Percentiles rank a stretch among this genome's conserved stretches.
Evolutionary conservation across 176 grass and related monocot species (phyloP).

Genomic region (Carex pumila): DNA sequence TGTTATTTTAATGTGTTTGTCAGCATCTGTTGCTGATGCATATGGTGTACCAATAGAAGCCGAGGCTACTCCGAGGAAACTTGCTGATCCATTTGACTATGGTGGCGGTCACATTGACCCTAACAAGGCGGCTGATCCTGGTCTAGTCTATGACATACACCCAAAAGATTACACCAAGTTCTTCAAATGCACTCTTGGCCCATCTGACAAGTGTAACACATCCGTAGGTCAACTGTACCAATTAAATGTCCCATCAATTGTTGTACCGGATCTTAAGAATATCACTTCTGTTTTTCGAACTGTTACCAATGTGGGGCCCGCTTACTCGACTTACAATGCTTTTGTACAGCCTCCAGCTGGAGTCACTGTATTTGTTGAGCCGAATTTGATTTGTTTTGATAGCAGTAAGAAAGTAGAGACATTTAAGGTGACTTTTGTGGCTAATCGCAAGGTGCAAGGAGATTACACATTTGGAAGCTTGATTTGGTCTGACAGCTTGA

Average conservation of each 20-base stretch:
- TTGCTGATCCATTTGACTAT: constrained; percentile 58
- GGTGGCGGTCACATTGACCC: constrained; percentile 49
- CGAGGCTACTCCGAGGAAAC: constrained; percentile 31
- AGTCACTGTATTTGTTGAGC: constrained; percentile 31
- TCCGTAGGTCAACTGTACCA: neutral
- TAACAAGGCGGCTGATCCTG: constrained; percentile 34
- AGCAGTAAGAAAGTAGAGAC: neutral
- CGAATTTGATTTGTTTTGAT: constrained; percentile 21
- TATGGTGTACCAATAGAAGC: constrained; percentile 25
- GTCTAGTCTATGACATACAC: constrained; percentile 46
- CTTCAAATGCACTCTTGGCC: constrained; percentile 20
- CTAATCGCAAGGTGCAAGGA: constrained; percentile 24
- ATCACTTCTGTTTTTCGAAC: constrained; percentile 16
- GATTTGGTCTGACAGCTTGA: constrained; percentile 28
- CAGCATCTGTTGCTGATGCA: constrained; percentile 35
- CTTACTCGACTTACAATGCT: constrained; percentile 23
- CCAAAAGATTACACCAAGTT: constrained; percentile 34
- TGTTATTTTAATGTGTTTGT: neutral
- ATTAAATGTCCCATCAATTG: constrained; percentile 40
- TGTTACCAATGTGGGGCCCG: neutral
- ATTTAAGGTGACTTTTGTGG: constrained; percentile 40
- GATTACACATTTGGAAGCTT: constrained; percentile 48
- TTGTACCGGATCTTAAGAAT: constrained; percentile 32
- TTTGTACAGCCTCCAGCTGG: constrained; percentile 30
- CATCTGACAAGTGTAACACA: neutral